These are phyloP conservation scores for Tritrichomonas musculus DNA, from an alignment of 208 protist genomes.

Conservation along the genomic window DNA sequence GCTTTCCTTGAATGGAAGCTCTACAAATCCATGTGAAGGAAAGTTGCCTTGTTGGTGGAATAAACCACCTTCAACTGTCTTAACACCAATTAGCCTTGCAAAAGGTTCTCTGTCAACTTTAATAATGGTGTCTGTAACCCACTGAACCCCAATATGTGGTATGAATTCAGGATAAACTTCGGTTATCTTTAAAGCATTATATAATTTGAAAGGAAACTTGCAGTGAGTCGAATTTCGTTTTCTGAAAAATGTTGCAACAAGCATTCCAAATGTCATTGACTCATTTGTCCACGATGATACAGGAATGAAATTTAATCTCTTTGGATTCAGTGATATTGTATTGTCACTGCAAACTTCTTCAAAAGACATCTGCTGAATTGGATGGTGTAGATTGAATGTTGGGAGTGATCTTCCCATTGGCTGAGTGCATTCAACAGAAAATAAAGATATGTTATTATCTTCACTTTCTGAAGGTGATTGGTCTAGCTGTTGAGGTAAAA, in stretches of 20 bases:
- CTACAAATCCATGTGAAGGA: neutral
- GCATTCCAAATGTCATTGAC: neutral
- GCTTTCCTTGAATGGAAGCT: neutral
- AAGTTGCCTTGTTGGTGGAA: no score
- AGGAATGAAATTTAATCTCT: neutral
- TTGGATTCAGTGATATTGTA: neutral
- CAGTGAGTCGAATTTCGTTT: neutral
- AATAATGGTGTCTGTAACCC: neutral
- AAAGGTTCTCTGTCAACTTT: neutral
- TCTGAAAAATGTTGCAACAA: neutral
- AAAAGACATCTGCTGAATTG: no score
- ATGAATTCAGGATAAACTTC: neutral
- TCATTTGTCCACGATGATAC: neutral
- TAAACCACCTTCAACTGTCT: constrained; percentile 3
- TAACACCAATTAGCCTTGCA: neutral
- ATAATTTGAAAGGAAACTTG: neutral
- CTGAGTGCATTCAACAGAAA: no score
- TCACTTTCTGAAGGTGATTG: no score
- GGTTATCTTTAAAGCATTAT: neutral
- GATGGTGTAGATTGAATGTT: no score
- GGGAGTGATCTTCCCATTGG: no score
- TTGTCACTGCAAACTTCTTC: neutral
- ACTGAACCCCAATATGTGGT: neutral
- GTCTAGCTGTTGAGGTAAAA: no score
- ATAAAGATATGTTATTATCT: no score